Evolutionary conservation across 2,329 filamentous ascomycete species (phyloP), one percentile per base, ranked within the genome.

Genomic region (Magnaporthiopsis incrustans): DNA sequence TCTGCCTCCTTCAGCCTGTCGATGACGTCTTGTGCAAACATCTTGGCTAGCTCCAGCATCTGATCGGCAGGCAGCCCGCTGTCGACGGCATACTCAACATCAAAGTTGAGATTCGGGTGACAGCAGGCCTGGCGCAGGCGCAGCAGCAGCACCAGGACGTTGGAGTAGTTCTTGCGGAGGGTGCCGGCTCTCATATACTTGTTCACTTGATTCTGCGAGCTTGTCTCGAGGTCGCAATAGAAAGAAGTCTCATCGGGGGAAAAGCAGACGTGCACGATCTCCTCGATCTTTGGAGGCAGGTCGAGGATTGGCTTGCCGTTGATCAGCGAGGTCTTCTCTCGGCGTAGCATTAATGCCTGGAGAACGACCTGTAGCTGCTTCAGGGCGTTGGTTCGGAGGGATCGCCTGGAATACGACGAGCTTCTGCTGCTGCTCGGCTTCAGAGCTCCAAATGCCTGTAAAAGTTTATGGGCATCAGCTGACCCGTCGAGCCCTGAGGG

Each of bases 81-180:
- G 4, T 77, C 76, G 57, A 76, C 77, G 25, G 67, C 72, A 67
- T 70, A 79, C 69, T 72, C 77, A 68, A 69, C 79, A 15, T 75
- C 82, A 4, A 83, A 75, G 32, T 84, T 84, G 63, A 90, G 85
- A 70, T 92, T 86, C 1, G 89, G 90, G 72, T 94, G 91, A 69
- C 90, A 93, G 70, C 89, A 92, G 26, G 89, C 88, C 74, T 94
- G 91, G 25, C 91, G 87, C n/a, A 95, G 81, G 30, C 91, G 87
- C 59, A 95, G 80, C 58, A 95, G 81, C 25, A 97, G 80, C 11
- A 96, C 89, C 27, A 97, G 79, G 58, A 96, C 88, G 68, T 89
- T 89, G 10, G 89, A 89, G 72, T 97, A 97, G 65, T 90, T 86
- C 67, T 83, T 85, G 53, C 85, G 86, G 18, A 95, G 80, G 0